Conservation (phyloP, 1,284 basidiomycete genomes). For the Ceratobasidium sp. region DNA sequence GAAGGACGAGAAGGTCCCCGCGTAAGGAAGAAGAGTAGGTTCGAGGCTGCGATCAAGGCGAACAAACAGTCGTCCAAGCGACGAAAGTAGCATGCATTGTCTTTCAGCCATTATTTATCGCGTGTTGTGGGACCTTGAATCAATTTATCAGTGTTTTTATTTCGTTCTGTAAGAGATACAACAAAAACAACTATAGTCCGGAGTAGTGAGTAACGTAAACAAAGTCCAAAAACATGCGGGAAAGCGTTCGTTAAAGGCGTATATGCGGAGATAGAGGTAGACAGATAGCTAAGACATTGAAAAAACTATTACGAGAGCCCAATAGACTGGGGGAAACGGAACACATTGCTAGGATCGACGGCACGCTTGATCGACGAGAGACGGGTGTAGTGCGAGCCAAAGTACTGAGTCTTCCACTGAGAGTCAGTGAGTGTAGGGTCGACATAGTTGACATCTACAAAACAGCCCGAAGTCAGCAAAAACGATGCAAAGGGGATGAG, state of each 20-base stretch:
- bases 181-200: conserved; percentile 8
- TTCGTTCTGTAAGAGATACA: neutral
- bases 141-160: no score
- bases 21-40: conserved; percentile 74
- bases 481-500: no score
- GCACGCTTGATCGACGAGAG: conserved; percentile 43
- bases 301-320: conserved; percentile 22
- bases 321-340: conserved; percentile 46
- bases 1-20: conserved; percentile 54
- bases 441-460: conserved; percentile 46
- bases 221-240: neutral
- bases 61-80: conserved; percentile 36
- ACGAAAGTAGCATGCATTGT: conserved; percentile 2
- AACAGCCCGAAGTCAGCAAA: neutral
- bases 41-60: conserved; percentile 77
- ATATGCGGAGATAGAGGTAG: neutral
- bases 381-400: conserved; percentile 43
- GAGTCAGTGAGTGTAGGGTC: conserved; percentile 44
- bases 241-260: neutral
- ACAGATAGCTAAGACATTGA: neutral
- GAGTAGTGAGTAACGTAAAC: neutral
- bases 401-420: conserved; percentile 46
- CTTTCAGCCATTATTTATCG: neutral
- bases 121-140: neutral
- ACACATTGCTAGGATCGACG: conserved; percentile 45